Conservation (phyloP, 2,329 filamentous ascomycete genomes). For the Penicillium sp. region DNA sequence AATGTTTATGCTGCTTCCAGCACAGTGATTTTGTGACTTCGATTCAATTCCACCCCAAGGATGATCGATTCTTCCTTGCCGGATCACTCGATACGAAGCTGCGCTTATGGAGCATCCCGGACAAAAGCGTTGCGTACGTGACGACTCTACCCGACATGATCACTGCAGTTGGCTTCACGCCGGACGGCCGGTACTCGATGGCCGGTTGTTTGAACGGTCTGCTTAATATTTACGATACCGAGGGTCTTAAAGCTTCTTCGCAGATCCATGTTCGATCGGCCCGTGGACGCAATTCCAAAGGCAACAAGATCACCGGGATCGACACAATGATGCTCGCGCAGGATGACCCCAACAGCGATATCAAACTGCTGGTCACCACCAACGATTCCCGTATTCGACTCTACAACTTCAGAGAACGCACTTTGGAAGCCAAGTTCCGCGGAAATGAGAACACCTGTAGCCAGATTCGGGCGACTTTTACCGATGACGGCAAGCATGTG, state of each 20-base stretch:
- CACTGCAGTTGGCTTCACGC: constrained; percentile 89
- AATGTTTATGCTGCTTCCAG: constrained; percentile 90
- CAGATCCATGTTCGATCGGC: constrained; percentile 94
- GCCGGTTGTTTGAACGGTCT: constrained; percentile 82
- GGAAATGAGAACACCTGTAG: constrained; percentile 87
- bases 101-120: constrained; percentile 92
- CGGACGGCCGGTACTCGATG: constrained; percentile 85
- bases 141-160: constrained; percentile 79
- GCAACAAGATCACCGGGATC: constrained; percentile 96
- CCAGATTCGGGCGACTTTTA: constrained; percentile 86
- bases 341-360: constrained; percentile 59
- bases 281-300: constrained; percentile 88
- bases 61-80: constrained; percentile 95
- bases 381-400: constrained; percentile 91
- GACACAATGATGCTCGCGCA: constrained; percentile 66
- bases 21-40: constrained; percentile 95
- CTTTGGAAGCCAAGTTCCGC: constrained; percentile 82
- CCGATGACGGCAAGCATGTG: constrained; percentile 80
- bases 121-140: constrained; percentile 86
- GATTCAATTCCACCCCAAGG: constrained; percentile 88
- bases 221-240: constrained; percentile 89
- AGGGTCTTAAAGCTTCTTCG: constrained; percentile 77
- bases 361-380: constrained; percentile 85
- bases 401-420: constrained; percentile 83
- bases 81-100: constrained; percentile 87